These are phyloP conservation scores for Achaetomium macrosporum DNA, from an alignment of 2,329 filamentous ascomycete species.

Conservation along the genomic window DNA sequence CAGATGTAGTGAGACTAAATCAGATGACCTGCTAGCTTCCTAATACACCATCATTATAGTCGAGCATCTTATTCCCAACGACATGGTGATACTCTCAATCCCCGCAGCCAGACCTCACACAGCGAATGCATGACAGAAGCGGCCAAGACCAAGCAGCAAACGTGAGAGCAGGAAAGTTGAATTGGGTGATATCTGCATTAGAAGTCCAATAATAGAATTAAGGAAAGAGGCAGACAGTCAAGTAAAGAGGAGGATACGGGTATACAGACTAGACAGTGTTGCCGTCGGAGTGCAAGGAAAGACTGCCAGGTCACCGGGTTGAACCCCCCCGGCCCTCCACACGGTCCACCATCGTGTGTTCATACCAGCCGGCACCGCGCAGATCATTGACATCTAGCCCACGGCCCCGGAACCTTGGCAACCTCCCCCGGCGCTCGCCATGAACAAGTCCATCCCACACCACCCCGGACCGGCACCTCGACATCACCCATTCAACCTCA, in stretches of 20 bases:
- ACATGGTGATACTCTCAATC: too few species aligned
- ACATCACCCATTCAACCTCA: conserved; percentile 16
- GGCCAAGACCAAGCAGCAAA: background rate
- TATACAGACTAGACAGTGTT: conserved; percentile 10
- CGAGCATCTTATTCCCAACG: too few species aligned
- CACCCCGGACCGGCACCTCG: conserved; percentile 1
- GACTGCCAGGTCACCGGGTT: background rate
- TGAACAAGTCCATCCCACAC: conserved; percentile 5
- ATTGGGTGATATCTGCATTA: conserved; percentile 58
- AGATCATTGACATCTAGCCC: background rate
- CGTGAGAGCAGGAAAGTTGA: conserved; percentile 27
- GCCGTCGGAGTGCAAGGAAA: conserved; percentile 4
- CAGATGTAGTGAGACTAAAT: too few species aligned
- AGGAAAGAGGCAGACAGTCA: conserved; percentile 31
- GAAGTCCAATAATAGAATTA: conserved; percentile 53
- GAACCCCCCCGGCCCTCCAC: background rate
- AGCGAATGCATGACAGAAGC: background rate
- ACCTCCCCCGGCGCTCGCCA: background rate
- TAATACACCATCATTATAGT: too few species aligned
- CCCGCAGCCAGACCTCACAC: too few species aligned
- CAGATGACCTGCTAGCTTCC: too few species aligned
- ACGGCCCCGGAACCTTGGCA: background rate
- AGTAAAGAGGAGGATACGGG: conserved; percentile 12
- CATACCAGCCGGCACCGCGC: background rate
- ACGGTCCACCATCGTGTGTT: background rate